Conservation (phyloP, 108 stramenopile genomes). For the Seminavis robusta region DNA sequence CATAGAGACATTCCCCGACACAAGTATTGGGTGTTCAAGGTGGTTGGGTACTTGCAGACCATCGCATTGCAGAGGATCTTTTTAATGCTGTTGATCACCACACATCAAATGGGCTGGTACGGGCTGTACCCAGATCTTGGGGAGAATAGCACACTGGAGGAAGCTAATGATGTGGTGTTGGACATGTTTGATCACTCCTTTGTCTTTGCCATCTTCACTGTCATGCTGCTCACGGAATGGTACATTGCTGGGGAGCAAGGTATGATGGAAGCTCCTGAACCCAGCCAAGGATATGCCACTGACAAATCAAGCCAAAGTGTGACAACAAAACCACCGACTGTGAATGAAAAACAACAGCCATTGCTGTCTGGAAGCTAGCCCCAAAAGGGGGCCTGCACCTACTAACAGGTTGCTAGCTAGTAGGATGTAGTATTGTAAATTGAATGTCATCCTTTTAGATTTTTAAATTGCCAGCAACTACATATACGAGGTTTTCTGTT, state of each 20-base stretch:
- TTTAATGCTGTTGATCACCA: not conserved
- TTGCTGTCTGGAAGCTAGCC: too few species aligned
- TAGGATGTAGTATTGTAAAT: too few species aligned
- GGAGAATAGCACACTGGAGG: not conserved
- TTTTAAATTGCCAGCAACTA: too few species aligned
- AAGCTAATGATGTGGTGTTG: not conserved
- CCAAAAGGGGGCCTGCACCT: too few species aligned
- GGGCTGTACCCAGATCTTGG: constrained; percentile 10
- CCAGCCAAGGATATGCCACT: too few species aligned
- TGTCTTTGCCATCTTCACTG: not conserved
- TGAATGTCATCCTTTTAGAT: too few species aligned
- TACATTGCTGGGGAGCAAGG: constrained; percentile 2
- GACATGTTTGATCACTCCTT: constrained; percentile 17
- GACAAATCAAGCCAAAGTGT: too few species aligned
- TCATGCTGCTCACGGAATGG: constrained; percentile 12
- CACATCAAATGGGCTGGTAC: not conserved
- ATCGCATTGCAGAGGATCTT: not conserved
- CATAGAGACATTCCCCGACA: not conserved
- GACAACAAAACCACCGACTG: too few species aligned
- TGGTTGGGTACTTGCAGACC: constrained; percentile 2
- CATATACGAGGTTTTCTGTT: too few species aligned
- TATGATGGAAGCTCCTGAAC: too few species aligned
- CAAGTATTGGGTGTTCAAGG: not conserved
- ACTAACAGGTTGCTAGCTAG: too few species aligned
- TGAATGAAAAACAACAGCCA: too few species aligned